Evolutionary conservation across 2,329 filamentous ascomycete genomes (phyloP), one percentile per base, ranked within the genome.

Genomic region (Aspergillus amoenus): DNA sequence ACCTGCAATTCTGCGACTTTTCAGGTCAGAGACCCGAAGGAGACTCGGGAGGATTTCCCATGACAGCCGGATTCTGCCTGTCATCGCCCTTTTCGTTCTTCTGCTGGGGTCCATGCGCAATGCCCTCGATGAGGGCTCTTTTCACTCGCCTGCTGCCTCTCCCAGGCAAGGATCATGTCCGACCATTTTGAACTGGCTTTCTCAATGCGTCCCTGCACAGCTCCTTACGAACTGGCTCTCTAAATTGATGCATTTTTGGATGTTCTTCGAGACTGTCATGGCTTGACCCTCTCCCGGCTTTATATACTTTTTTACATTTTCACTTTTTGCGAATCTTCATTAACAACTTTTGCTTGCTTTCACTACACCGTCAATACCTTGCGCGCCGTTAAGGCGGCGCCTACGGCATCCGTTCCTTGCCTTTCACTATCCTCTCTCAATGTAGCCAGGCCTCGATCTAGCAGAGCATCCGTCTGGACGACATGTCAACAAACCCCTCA

Each of bases 401-500:
- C 27, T 30, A 11, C 27, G 9, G 9, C 27, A 30, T 30, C 9
- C 27, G 27, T 30, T 30, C 27, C 27, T 30, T 30, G 27, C 9
- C 27, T 11, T 30, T 11, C 27, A 30, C 9, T 30, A 11, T 30
- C 27, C 27, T 30, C 27, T 11, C 8, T 30, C 9, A 30, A 30
- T 30, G 27, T 30, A 30, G 27, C 8, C 27, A 30, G 8, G 27
- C 56, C 21, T 11, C n/a, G 22, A 32, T 21, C 48, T 53, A 52
- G 48, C 43, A 49, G 41, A 56, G 15, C 43, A 21, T 30, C 27
- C 9, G 9, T 30, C 44, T 37, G 41, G 22, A 53, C 62, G 64
- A 64, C 57, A 70, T 71, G 66, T 63, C 63, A 49, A 60, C 66
- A 32, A 61, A 57, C 60, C 63, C 58, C 45, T 66, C 63, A 4